Percentiles rank a stretch among this genome's conserved stretches.
These are phyloP conservation scores for Colletotrichum lini DNA, from an alignment of 2,329 filamentous ascomycete species.

Conservation along the genomic window DNA sequence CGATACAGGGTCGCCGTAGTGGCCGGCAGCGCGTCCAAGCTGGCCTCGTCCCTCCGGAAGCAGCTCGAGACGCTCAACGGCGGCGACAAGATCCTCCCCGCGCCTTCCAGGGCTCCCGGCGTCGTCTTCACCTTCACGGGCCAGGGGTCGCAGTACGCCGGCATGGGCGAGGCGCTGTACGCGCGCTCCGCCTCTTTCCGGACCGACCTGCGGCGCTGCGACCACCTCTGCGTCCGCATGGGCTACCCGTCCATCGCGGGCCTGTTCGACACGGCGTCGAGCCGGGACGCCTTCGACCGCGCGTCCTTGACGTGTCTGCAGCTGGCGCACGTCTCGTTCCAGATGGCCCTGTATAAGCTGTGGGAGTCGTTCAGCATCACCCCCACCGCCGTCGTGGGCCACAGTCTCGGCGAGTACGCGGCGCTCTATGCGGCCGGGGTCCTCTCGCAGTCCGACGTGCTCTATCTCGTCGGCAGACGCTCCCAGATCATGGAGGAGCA, in stretches of 20 bases:
- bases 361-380: conserved; percentile 69
- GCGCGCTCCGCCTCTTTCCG: conserved; percentile 62
- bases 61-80: conserved; percentile 56
- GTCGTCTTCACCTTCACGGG: conserved; percentile 69
- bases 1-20: conserved; percentile 57
- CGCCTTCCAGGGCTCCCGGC: conserved; percentile 58
- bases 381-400: conserved; percentile 69
- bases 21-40: conserved; percentile 56
- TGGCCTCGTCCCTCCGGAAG: conserved; percentile 48
- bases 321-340: conserved; percentile 65
- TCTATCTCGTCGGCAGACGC: conserved; percentile 79
- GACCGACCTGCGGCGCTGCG: conserved; percentile 69
- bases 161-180: conserved; percentile 65
- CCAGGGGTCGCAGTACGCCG: conserved; percentile 68
- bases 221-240: conserved; percentile 63
- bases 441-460: conserved; percentile 77
- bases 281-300: conserved; percentile 55
- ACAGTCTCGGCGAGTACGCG: conserved; percentile 81
- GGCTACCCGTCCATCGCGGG: conserved; percentile 70
- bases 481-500: conserved; percentile 74
- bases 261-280: conserved; percentile 54
- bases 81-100: conserved; percentile 58
- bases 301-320: conserved; percentile 66
- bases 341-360: conserved; percentile 70
- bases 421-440: conserved; percentile 80